Evolutionary conservation across 805 yeast genomes (phyloP).

Genomic region (Starmerella etchellsii): DNA sequence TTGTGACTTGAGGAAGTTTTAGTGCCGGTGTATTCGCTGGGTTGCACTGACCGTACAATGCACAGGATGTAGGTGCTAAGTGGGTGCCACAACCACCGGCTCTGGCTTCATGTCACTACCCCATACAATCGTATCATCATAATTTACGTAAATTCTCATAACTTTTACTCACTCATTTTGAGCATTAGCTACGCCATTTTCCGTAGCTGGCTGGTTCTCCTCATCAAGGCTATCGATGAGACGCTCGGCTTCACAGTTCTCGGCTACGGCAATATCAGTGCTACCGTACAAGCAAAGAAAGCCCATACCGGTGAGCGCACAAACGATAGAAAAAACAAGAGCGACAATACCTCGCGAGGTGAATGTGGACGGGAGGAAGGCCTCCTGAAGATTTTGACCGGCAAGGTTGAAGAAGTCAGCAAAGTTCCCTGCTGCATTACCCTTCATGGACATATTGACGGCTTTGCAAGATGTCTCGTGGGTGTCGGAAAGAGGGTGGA

Average conservation of each 20-base stretch:
- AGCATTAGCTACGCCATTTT: too few relatives aligned
- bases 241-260: conserved; percentile 14
- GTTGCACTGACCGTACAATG: too few relatives aligned
- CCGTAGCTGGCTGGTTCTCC: too few relatives aligned
- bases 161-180: neutral
- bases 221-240: conserved; percentile 10
- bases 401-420: conserved; percentile 49
- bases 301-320: conserved; percentile 72
- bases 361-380: conserved; percentile 70
- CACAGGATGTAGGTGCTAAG: too few relatives aligned
- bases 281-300: conserved; percentile 74
- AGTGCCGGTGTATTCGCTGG: too few relatives aligned
- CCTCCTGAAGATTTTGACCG: conserved; percentile 61
- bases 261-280: conserved; percentile 40
- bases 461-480: conserved; percentile 48
- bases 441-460: conserved; percentile 40
- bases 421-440: conserved; percentile 85
- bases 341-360: conserved; percentile 94
- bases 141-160: neutral
- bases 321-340: conserved; percentile 72
- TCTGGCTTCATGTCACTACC: too few relatives aligned
- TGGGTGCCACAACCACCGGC: too few relatives aligned
- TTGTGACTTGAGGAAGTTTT: too few relatives aligned
- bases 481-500: conserved; percentile 39
- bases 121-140: neutral